A percentile compares a stretch with the other conserved stretches of the same genome.
phyloP scores from a whole-genome alignment of 306 rosid genomes.

The Rosa multiflora region DNA sequence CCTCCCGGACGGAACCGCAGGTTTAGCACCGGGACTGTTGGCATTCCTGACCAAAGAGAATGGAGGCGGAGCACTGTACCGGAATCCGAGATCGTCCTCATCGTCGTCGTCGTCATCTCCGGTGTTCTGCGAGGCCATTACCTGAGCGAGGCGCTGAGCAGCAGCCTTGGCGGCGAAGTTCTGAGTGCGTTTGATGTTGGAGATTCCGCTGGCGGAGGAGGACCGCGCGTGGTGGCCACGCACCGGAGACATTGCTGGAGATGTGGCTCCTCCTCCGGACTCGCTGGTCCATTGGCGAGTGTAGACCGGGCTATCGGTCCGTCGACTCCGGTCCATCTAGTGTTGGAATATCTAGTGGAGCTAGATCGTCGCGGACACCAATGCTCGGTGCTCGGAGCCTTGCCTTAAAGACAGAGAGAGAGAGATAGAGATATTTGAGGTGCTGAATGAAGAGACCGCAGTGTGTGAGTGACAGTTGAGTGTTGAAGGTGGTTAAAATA shows the following conservation, averaged over 20 bases:
- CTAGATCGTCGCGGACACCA: slow-evolving; percentile 8
- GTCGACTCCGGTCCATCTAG: slow-evolving; percentile 45
- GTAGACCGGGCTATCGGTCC: slow-evolving; percentile 51
- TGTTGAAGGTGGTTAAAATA: neutral
- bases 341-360: neutral
- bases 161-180: slow-evolving; percentile 97
- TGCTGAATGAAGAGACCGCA: neutral
- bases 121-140: slow-evolving; percentile 92
- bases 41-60: slow-evolving; percentile 56
- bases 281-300: slow-evolving; percentile 52
- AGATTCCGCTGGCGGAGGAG: slow-evolving; percentile 73
- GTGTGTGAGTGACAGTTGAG: neutral
- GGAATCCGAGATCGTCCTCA: slow-evolving; percentile 78
- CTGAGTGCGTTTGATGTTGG: slow-evolving; percentile 83
- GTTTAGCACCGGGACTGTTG: slow-evolving; percentile 26
- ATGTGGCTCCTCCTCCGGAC: slow-evolving; percentile 24
- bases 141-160: slow-evolving; percentile 97
- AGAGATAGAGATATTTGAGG: neutral
- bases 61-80: slow-evolving; percentile 94
- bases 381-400: neutral
- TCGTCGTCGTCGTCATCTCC: slow-evolving; percentile 59
- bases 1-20: slow-evolving; percentile 35
- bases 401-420: too few species aligned
- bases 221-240: slow-evolving; percentile 74
- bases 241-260: slow-evolving; percentile 60